Evolutionary conservation across 164 flowering plant species (phyloP).

Genomic region (Magnolia kwangsiensis): DNA sequence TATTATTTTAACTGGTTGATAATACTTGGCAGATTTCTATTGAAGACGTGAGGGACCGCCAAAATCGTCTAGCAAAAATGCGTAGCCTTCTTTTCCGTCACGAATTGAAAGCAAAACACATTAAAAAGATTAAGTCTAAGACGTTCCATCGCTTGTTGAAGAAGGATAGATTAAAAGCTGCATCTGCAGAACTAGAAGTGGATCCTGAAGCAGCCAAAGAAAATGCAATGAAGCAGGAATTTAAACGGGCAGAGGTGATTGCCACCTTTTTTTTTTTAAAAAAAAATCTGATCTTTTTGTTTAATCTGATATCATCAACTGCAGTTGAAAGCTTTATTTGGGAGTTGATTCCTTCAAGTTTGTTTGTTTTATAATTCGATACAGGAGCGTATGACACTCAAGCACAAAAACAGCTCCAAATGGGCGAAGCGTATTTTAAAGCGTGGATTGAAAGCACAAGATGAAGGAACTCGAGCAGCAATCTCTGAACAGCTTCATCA

Average conservation of each 20-base stretch:
- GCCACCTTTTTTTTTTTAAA: not conserved
- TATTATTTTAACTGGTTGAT: not conserved
- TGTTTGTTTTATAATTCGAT: slow-evolving; percentile 6
- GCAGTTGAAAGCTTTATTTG: not conserved
- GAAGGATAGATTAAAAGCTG: slow-evolving; percentile 57
- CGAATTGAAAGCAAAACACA: slow-evolving; percentile 73
- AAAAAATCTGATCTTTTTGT: not conserved
- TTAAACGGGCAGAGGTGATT: slow-evolving; percentile 75
- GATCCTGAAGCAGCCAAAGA: slow-evolving; percentile 91
- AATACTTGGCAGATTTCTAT: slow-evolving; percentile 28
- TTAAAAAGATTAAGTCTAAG: slow-evolving; percentile 87
- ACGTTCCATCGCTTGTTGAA: slow-evolving; percentile 68
- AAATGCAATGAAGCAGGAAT: slow-evolving; percentile 72
- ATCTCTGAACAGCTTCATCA: slow-evolving; percentile 72
- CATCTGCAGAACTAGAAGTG: slow-evolving; percentile 34
- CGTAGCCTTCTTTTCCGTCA: slow-evolving; percentile 86
- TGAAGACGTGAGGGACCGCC: slow-evolving; percentile 66
- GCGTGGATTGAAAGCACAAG: slow-evolving; percentile 75
- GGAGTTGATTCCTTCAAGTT: not conserved
- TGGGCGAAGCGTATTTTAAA: slow-evolving; percentile 75
- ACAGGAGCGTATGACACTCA: slow-evolving; percentile 81
- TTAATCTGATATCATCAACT: not conserved
- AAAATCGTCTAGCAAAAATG: slow-evolving; percentile 76
- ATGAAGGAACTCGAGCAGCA: slow-evolving; percentile 89
- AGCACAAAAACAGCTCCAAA: slow-evolving; percentile 69